A percentile compares a stretch with the other conserved stretches of the same genome.
phyloP scores from a whole-genome alignment of 805 yeast species.

The Candida awuae region DNA sequence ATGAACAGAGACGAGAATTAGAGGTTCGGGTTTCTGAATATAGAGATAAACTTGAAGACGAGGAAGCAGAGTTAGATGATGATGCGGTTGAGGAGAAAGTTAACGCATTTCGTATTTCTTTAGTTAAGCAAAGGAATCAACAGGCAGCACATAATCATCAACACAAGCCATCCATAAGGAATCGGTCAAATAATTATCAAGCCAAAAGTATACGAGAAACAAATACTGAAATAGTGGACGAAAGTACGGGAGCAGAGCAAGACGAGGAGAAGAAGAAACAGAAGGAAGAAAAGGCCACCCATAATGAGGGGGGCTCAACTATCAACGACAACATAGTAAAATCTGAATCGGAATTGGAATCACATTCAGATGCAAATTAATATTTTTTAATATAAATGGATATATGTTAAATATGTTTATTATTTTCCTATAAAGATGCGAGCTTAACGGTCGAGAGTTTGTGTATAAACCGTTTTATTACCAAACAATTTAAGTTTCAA shows the following conservation, averaged over 20 bases:
- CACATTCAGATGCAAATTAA: too few species aligned
- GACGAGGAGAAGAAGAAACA: not conserved
- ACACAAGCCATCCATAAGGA: not conserved
- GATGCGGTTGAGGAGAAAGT: conserved; percentile 30
- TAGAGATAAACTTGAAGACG: conserved; percentile 45
- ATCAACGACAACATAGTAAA: too few species aligned
- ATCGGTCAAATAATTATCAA: too few species aligned
- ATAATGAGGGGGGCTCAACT: not conserved
- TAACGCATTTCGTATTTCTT: conserved; percentile 19
- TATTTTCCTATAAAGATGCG: too few species aligned
- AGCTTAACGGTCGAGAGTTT: conserved; percentile 4
- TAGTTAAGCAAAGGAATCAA: conserved; percentile 11
- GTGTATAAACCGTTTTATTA: conserved; percentile 14
- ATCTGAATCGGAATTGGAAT: too few species aligned
- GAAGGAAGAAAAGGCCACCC: not conserved
- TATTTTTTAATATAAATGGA: too few species aligned
- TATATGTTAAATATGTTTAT: too few species aligned
- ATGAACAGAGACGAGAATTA: conserved; percentile 31
- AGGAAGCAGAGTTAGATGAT: conserved; percentile 29
- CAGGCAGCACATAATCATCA: not conserved
- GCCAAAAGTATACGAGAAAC: too few species aligned
- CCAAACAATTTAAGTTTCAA: conserved; percentile 22
- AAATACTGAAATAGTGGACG: too few species aligned
- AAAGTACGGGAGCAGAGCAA: not conserved
- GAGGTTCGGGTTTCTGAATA: conserved; percentile 44